These are phyloP conservation scores for Russula griseocarnosa DNA, from an alignment of 768 basidiomycete genomes.

Conservation along the genomic window DNA sequence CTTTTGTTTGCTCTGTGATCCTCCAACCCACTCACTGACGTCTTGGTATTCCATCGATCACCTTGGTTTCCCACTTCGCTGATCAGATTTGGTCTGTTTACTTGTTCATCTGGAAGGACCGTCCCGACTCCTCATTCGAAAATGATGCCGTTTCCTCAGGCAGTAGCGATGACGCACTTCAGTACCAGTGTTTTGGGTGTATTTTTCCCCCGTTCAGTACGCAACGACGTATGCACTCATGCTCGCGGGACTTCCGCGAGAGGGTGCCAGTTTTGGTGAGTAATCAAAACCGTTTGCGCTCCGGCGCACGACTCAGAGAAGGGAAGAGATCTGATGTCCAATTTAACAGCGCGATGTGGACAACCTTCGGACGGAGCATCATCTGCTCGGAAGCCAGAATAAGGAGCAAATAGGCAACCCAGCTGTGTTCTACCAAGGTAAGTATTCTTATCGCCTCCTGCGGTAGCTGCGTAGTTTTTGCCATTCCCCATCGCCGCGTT, in stretches of 20 bases:
- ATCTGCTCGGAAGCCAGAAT: background rate
- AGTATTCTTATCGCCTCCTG: slow-evolving; percentile 1
- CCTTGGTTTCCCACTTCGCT: background rate
- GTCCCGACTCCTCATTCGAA: background rate
- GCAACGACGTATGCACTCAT: background rate
- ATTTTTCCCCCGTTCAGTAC: slow-evolving; percentile 2
- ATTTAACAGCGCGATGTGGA: background rate
- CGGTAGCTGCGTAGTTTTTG: slow-evolving; percentile 20
- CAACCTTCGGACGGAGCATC: slow-evolving; percentile 4
- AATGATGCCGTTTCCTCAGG: background rate
- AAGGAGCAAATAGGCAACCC: background rate
- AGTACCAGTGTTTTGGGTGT: background rate
- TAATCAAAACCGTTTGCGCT: background rate
- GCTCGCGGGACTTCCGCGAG: slow-evolving; percentile 23
- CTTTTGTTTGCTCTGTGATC: background rate
- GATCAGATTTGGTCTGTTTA: slow-evolving; percentile 11
- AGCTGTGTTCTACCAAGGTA: background rate
- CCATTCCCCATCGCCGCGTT: slow-evolving; percentile 15
- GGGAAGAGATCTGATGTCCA: background rate
- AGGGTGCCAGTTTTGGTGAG: slow-evolving; percentile 10
- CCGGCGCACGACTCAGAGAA: background rate
- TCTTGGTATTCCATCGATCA: background rate
- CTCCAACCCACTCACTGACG: background rate
- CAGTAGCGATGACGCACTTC: background rate
- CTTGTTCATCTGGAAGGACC: background rate